Evolutionary conservation across 129 eudicot genomes (phyloP), one percentile per base, ranked within the genome.

Genomic region (Helianthus tuberosus): DNA sequence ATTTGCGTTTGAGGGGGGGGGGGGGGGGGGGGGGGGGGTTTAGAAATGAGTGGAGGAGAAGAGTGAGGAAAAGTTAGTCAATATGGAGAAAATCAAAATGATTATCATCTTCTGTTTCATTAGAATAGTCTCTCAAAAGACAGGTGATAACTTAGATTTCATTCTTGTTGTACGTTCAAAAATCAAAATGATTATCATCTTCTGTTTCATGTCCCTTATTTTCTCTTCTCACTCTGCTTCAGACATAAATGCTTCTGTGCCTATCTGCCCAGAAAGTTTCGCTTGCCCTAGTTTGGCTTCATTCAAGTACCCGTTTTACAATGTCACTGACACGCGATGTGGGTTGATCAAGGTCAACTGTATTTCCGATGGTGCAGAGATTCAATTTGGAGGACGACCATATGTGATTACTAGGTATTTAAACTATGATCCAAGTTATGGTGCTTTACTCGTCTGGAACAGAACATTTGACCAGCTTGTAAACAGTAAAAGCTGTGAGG

Each of bases 251-350:
- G n/a, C 1, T 17, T 75, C 74, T 51, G 39, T 0, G 9, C 64
- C 72, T 39, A 44, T 3, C 47, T 85, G 86, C 75, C 79, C 78
- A 0, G 29, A 69, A 13, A 39, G 43, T 46, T 69, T 68, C 81
- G 48, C 9, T 10, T 77, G 81, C 63, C 9, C 46, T 0, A 11
- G 1, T 41, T 41, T 41, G 46, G 0, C 9, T 2, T 1, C 9
- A 1, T 41, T 69, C 17, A 62, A 11, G 29, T 71, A 65, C 67
- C 77, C 73, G 13, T 63, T 61, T 50, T 70, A 54, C 48, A 58
- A 12, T 12, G 12, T 58, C 15, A 6, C 5, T 13, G 44, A 76
- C 38, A 13, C 53, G 0, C 27, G 32, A 17, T 66, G 50, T 36
- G 48, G 46, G 23, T 13, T 62, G 68, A 62, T 36, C 48, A 35